A percentile compares a stretch with the other conserved stretches of the same genome.
Evolutionary conservation across 2,329 filamentous ascomycete genomes (phyloP).

Genomic region (Phyllosticta ampelicida): DNA sequence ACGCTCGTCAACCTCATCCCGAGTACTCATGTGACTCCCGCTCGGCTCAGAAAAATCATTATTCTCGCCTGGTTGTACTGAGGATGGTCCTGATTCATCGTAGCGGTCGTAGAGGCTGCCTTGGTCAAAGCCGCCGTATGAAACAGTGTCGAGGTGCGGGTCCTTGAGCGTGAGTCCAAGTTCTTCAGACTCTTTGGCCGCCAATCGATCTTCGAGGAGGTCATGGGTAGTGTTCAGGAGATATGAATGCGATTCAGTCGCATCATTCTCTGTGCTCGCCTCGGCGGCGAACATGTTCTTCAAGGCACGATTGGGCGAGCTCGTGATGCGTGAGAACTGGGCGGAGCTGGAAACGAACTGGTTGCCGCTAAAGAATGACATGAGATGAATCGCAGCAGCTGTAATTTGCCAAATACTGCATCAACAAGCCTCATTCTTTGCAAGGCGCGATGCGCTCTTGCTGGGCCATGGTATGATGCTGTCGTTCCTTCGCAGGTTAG

Average conservation of each 20-base stretch:
- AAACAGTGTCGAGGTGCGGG: slow-evolving; percentile 16
- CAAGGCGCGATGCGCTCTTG: slow-evolving; percentile 9
- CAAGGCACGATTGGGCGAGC: slow-evolving; percentile 10
- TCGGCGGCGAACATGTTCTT: slow-evolving; percentile 12
- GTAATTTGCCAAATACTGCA: slow-evolving; percentile 2
- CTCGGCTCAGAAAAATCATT: slow-evolving; percentile 26
- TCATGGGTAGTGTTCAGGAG: slow-evolving; percentile 11
- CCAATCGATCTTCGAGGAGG: slow-evolving; percentile 10
- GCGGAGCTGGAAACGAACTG: slow-evolving; percentile 8
- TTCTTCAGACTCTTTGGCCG: slow-evolving; percentile 12
- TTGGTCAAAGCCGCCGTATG: slow-evolving; percentile 25
- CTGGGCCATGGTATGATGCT: slow-evolving; percentile 9
- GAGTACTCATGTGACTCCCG: slow-evolving; percentile 22
- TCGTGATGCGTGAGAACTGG: slow-evolving; percentile 11
- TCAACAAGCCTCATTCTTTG: slow-evolving; percentile 8
- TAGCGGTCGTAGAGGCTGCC: slow-evolving; percentile 22
- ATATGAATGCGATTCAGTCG: slow-evolving; percentile 9
- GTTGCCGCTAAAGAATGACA: slow-evolving; percentile 11
- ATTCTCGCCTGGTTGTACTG: slow-evolving; percentile 27
- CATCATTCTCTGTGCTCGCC: slow-evolving; percentile 9
- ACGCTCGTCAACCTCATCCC: slow-evolving; percentile 20
- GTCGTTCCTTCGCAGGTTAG: slow-evolving; percentile 9
- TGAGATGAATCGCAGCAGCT: slow-evolving; percentile 8
- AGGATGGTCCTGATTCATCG: slow-evolving; percentile 30
- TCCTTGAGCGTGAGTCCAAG: slow-evolving; percentile 19